phyloP scores from a whole-genome alignment of 495 filamentous ascomycete genomes.

The Amniculicola lignicola region DNA sequence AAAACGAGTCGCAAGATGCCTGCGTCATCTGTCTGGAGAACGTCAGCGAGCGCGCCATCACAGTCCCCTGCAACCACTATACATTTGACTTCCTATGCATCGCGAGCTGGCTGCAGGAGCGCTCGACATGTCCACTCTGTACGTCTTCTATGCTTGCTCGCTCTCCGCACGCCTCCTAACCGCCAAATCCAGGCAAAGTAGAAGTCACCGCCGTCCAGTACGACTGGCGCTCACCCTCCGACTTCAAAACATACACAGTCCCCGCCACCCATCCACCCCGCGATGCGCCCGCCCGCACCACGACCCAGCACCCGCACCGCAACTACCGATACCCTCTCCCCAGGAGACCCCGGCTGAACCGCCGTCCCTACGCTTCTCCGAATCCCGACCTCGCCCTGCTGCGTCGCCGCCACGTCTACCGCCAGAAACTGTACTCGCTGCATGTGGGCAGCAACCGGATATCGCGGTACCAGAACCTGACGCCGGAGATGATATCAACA shows the following conservation, averaged over 20 bases:
- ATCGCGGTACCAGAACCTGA: slow-evolving; percentile 74
- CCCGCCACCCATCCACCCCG: slow-evolving; percentile 41
- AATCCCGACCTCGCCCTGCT: slow-evolving; percentile 57
- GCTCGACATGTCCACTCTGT: slow-evolving; percentile 70
- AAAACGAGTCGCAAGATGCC: slow-evolving; percentile 24
- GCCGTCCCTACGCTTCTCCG: slow-evolving; percentile 20
- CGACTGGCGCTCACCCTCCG: slow-evolving; percentile 51
- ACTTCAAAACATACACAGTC: slow-evolving; percentile 56
- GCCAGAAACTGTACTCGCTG: slow-evolving; percentile 70
- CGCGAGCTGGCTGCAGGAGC: slow-evolving; percentile 75
- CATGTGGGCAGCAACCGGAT: slow-evolving; percentile 81
- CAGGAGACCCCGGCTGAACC: slow-evolving; percentile 1
- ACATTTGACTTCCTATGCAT: slow-evolving; percentile 85
- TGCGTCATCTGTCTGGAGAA: slow-evolving; percentile 74
- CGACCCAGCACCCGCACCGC: neutral
- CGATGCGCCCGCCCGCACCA: slow-evolving; percentile 12
- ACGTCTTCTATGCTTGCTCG: neutral
- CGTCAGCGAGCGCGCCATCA: slow-evolving; percentile 67
- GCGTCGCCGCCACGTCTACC: slow-evolving; percentile 72
- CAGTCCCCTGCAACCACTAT: slow-evolving; percentile 71
- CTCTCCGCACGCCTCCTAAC: neutral
- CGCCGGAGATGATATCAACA: slow-evolving; percentile 60
- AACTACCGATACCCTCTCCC: neutral
- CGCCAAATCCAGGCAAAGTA: slow-evolving; percentile 57
- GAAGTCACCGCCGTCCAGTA: slow-evolving; percentile 67